Evolutionary conservation across 176 grass and related monocot genomes (phyloP), one percentile per base, ranked within the genome.

Genomic region (Hordeum marinum): DNA sequence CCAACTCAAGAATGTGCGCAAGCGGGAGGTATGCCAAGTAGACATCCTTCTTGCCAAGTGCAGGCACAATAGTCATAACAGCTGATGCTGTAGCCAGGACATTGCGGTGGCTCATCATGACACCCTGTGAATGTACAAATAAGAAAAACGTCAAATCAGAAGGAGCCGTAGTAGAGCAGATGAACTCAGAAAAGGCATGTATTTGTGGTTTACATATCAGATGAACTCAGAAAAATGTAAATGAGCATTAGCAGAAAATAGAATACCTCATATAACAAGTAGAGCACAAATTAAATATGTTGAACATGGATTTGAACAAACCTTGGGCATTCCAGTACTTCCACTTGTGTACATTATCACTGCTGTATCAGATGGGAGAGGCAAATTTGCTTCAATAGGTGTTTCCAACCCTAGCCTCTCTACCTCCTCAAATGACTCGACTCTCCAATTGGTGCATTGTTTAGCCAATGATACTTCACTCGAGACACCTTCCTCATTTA

Each of bases 341-440:
- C 96, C 96, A 77, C 96, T 99, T 79, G 96, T 99, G 73, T 99
- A 99, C 96, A 99, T 99, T 72, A 99, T 91, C 72, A 99, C 93
- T 43, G 96, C 96, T 72, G 88, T 87, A 35, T 99, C 93, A 40
- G 91, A 88, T 25, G 91, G 75, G 20, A 87, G 74, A 83, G 96
- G 96, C 42, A 95, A 65, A 62, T 89, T 81, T 75, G 82, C 69
- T 82, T 92, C 88, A 3, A 89, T 71, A 78, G 89, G 93, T 39
- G 85, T 84, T 87, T 94, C 91, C 72, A 57, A 20, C 23, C 96
- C 96, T 69, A 94, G 80, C 36, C 78, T 94, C 85, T 94, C 89
- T 89, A 99, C 81, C 68, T 99, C 88, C 11, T 92, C 86, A 81
- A 99, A 96, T 68, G 93, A 94, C 67, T 81, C 81, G 10, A 99